Evolutionary conservation across 192 early-diverging fungal genomes (phyloP).

Genomic region (Gorgonomyces haynaldii): DNA sequence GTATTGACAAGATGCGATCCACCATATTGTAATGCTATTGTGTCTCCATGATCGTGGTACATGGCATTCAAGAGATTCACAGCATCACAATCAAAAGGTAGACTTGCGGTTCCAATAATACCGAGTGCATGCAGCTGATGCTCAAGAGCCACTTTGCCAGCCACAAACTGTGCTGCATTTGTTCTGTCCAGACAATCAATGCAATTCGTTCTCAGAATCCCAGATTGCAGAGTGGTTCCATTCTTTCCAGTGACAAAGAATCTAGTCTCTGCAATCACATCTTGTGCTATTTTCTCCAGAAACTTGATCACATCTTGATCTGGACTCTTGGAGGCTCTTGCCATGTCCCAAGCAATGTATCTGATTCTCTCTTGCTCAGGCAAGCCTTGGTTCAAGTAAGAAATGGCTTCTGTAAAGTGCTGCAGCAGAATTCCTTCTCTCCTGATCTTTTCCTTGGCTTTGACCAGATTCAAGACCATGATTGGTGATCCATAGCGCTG

Average conservation of each 20-base stretch:
- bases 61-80: slow-evolving; percentile 88
- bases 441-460: slow-evolving; percentile 81
- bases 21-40: slow-evolving; percentile 79
- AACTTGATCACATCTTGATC: slow-evolving; percentile 82
- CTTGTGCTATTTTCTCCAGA: slow-evolving; percentile 79
- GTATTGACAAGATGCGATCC: slow-evolving; percentile 97
- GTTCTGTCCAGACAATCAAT: slow-evolving; percentile 98
- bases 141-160: slow-evolving; percentile 86
- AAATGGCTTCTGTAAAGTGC: slow-evolving; percentile 70
- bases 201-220: slow-evolving; percentile 90
- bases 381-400: slow-evolving; percentile 85
- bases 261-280: slow-evolving; percentile 72
- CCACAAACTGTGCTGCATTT: slow-evolving; percentile 92
- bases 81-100: slow-evolving; percentile 89
- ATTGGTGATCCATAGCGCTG: slow-evolving; percentile 80
- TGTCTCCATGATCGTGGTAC: slow-evolving; percentile 97
- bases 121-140: slow-evolving; percentile 86
- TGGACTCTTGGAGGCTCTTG: slow-evolving; percentile 79
- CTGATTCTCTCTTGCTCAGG: slow-evolving; percentile 65
- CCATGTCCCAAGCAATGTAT: slow-evolving; percentile 98
- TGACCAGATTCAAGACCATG: slow-evolving; percentile 91
- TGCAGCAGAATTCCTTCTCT: slow-evolving; percentile 78
- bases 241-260: slow-evolving; percentile 79
- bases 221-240: slow-evolving; percentile 45
- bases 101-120: slow-evolving; percentile 57